Evolutionary conservation across 139 green algal genomes (phyloP).

Genomic region (Astrephomene gubernaculifera): DNA sequence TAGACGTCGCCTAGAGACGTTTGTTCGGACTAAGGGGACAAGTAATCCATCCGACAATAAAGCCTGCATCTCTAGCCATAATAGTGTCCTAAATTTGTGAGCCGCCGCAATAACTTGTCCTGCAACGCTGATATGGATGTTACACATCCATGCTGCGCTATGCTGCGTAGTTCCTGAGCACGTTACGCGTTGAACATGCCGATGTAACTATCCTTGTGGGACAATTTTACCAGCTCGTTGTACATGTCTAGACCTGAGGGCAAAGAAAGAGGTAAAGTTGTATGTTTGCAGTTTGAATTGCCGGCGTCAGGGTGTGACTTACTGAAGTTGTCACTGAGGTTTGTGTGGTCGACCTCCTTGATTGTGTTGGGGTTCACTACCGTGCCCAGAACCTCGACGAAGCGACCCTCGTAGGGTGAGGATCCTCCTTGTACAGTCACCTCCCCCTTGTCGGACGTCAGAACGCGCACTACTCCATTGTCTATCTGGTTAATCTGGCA

Average conservation of each 20-base stretch:
- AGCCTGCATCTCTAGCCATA: no score
- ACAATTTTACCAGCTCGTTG: constrained; percentile 47
- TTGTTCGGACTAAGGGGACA: no score
- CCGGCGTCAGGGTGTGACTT: background rate
- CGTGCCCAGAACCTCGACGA: constrained; percentile 32
- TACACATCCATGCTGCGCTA: background rate
- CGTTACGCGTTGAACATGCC: constrained; percentile 33
- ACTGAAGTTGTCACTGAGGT: constrained; percentile 39
- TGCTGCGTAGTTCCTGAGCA: background rate
- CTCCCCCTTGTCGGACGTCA: constrained; percentile 39
- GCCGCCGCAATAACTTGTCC: no score
- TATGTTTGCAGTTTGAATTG: no score
- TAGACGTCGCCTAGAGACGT: no score
- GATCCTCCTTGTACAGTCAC: constrained; percentile 4
- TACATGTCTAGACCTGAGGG: constrained; percentile 27
- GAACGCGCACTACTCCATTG: constrained; percentile 4
- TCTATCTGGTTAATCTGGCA: constrained; percentile 24
- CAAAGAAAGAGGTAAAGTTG: background rate
- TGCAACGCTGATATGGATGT: no score
- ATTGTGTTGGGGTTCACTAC: constrained; percentile 37
- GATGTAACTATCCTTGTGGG: constrained; percentile 32
- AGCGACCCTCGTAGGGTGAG: constrained; percentile 18
- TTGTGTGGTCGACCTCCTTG: constrained; percentile 12
- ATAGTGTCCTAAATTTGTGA: no score
- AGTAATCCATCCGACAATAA: no score